Conservation (phyloP, 371 early-diverging fungal genomes). For the Mortierella sp. region DNA sequence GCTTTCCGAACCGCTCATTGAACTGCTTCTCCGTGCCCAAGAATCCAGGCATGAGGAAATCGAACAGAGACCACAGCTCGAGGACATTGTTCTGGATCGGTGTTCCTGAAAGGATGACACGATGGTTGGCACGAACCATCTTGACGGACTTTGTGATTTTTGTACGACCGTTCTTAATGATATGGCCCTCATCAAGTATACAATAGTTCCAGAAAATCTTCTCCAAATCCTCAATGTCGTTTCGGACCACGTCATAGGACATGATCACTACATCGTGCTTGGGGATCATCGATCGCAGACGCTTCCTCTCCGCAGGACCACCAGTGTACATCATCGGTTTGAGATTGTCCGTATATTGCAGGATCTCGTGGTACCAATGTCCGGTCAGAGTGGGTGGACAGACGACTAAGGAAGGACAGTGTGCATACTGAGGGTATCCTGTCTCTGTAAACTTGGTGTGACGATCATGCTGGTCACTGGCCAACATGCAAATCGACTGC, state of each 20-base stretch:
- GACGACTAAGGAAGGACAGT: conserved; percentile 91
- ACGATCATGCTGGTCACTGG: conserved; percentile 87
- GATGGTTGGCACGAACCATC: conserved; percentile 83
- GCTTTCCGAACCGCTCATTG: conserved; percentile 90
- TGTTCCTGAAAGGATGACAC: conserved; percentile 98
- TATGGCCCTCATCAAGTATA: conserved; percentile 99
- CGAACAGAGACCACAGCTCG: conserved; percentile 98
- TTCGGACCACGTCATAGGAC: conserved; percentile 97
- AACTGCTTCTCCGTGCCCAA: conserved; percentile 89
- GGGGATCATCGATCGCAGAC: conserved; percentile 62
- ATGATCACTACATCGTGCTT: conserved; percentile 88
- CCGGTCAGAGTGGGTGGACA: conserved; percentile 98
- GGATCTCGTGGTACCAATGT: conserved; percentile 98
- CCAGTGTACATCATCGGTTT: conserved; percentile 90
- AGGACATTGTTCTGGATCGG: conserved; percentile 99
- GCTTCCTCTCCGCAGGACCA: conserved; percentile 80
- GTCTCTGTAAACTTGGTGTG: conserved; percentile 70
- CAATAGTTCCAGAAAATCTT: conserved; percentile 93
- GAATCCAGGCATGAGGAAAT: conserved; percentile 98
- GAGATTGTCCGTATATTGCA: conserved; percentile 81
- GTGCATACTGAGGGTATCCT: conserved; percentile 71
- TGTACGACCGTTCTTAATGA: conserved; percentile 97
- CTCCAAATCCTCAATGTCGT: conserved; percentile 89
- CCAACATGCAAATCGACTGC: conserved; percentile 96
- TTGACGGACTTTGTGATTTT: conserved; percentile 94